Conservation (phyloP, 805 yeast genomes). For the Torulaspora indica region DNA sequence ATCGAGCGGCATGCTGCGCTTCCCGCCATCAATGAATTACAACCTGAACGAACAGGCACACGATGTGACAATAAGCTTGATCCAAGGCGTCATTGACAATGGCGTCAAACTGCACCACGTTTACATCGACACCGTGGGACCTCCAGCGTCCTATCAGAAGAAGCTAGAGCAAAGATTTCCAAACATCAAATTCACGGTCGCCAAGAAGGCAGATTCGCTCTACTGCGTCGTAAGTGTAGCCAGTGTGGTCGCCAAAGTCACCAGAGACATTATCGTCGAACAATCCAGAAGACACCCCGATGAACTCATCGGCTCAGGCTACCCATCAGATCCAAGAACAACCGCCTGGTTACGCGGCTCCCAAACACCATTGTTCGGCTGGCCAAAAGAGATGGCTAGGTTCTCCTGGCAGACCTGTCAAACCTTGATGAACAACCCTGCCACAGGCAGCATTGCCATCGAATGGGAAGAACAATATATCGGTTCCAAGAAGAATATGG, state of each 20-base stretch:
- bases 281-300: conserved; percentile 20
- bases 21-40: conserved; percentile 43
- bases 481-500: conserved; percentile 29
- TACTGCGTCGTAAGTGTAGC: conserved; percentile 94
- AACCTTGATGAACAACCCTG: conserved; percentile 49
- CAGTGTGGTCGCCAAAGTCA: conserved; percentile 92
- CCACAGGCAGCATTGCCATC: conserved; percentile 45
- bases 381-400: conserved; percentile 69
- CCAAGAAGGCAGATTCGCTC: conserved; percentile 91
- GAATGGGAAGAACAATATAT: conserved; percentile 52
- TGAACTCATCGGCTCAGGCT: conserved; percentile 76
- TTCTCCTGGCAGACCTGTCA: conserved; percentile 94
- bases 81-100: conserved; percentile 54
- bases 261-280: conserved; percentile 61
- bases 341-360: conserved; percentile 61
- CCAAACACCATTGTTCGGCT: conserved; percentile 76
- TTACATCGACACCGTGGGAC: conserved; percentile 95
- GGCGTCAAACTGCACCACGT: conserved; percentile 67
- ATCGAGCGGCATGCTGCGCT: conserved; percentile 79
- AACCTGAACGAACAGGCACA: conserved; percentile 96
- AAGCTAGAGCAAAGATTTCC: conserved; percentile 73
- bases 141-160: conserved; percentile 76
- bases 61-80: conserved; percentile 80
- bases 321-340: conserved; percentile 90
- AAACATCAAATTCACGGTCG: conserved; percentile 63